Base-by-base conservation (phyloP, 2,329 filamentous ascomycete species). In the Xylaria sp. region DNA sequence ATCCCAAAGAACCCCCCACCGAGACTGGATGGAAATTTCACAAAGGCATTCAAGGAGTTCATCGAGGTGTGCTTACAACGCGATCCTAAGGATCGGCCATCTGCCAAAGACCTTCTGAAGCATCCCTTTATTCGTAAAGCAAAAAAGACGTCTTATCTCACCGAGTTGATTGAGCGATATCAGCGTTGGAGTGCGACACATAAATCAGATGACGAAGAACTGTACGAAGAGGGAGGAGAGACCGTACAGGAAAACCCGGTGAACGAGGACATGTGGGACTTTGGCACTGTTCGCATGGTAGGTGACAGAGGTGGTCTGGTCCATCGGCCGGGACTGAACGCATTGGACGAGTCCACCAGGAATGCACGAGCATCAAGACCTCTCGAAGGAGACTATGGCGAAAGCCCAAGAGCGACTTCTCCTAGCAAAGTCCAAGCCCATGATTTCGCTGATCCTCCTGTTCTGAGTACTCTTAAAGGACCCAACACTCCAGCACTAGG, bases 121-220 rank as follows among this genome's bases (percentile, higher is more conserved):
- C 94, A 97, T 79, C 90, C 93, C 0, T 99, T 97, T 80, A 91
- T 99, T 68, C 90, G 92, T 73, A 90, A 90, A 75, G 96, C 95
- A 17, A 98, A 97, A 83, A 96, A 95, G 82, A 97, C 94, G 0
- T 96, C 91, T n/a, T 97, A 97, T 78, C 83, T 99, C 49, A 98
- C 96, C 1, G 96, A 99, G 81, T 84, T 99, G 65, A 98, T 99
- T 76, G 94, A 97, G 79, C 87, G 96, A 62, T 90, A 97, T 76
- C 92, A 92, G 77, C 88, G 94, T 70, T 99, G 94, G 93, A 89
- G 92, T 63, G 90, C 93, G 28, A 91, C 90, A 5, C 90, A 96
- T 76, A 93, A 93, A 68, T 88, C 89, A 42, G 88, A 89, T 40
- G 88, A 89, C 15, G 89, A 92, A 1, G 92, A 93, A 7, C 86